Evolutionary conservation across 345 rosid genomes (phyloP).

Genomic region (Pugionium dolabratum): DNA sequence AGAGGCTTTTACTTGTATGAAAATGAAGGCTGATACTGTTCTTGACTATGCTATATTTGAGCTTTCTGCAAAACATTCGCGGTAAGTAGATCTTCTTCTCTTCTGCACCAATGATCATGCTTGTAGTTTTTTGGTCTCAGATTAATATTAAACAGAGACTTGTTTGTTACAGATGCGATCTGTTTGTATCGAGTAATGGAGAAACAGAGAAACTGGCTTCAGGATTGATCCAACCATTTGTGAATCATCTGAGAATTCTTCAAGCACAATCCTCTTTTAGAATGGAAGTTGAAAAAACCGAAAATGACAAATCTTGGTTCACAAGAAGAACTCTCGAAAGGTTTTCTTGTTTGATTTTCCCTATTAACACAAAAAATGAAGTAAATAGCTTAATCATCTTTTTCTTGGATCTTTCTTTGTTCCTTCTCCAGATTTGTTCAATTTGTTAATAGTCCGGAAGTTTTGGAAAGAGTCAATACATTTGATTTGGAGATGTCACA

Average conservation of each 20-base stretch:
- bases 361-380: not conserved
- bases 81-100: slow-evolving; percentile 47
- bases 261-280: slow-evolving; percentile 58
- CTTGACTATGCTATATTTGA: slow-evolving; percentile 84
- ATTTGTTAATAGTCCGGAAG: slow-evolving; percentile 83
- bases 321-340: slow-evolving; percentile 93
- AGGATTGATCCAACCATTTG: slow-evolving; percentile 73
- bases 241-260: slow-evolving; percentile 70
- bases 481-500: slow-evolving; percentile 90
- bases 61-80: slow-evolving; percentile 68
- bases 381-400: slow-evolving; percentile 6
- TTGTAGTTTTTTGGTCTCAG: not conserved
- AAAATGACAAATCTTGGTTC: slow-evolving; percentile 65
- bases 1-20: slow-evolving; percentile 21
- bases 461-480: slow-evolving; percentile 73
- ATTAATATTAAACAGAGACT: not conserved
- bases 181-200: slow-evolving; percentile 71
- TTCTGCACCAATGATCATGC: not conserved
- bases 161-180: slow-evolving; percentile 51
- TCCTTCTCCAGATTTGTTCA: slow-evolving; percentile 66
- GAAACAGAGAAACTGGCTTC: slow-evolving; percentile 85
- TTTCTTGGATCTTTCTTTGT: slow-evolving; percentile 5
- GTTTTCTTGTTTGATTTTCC: slow-evolving; percentile 39
- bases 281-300: slow-evolving; percentile 54
- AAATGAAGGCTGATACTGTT: slow-evolving; percentile 62